These are phyloP conservation scores for Prunus mume DNA, from an alignment of 306 rosid species.

Conservation along the genomic window DNA sequence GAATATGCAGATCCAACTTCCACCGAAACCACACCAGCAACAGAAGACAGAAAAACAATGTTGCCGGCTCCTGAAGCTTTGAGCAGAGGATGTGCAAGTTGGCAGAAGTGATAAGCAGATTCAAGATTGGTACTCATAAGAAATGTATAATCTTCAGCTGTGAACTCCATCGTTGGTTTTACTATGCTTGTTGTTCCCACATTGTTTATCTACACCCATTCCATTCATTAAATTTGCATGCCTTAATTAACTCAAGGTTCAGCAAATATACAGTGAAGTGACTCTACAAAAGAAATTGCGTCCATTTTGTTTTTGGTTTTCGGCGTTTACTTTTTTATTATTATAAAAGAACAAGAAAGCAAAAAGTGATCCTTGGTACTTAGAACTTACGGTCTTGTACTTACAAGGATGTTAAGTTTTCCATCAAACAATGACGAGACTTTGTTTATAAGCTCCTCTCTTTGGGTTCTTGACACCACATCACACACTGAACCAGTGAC, in stretches of 20 bases:
- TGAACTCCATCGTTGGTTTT: conserved; percentile 54
- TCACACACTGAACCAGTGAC: conserved; percentile 72
- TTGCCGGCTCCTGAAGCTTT: conserved; percentile 38
- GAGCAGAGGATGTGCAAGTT: conserved; percentile 52
- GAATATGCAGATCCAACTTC: conserved; percentile 14
- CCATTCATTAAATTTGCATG: background rate
- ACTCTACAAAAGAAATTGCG: too few relatives aligned
- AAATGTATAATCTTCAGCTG: conserved; percentile 36
- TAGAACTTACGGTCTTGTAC: background rate
- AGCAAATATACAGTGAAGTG: too few relatives aligned
- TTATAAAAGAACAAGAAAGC: background rate
- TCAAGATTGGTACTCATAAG: conserved; percentile 38
- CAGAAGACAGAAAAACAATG: conserved; percentile 40
- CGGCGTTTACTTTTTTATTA: too few relatives aligned
- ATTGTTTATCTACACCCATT: conserved; percentile 46
- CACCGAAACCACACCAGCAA: conserved; percentile 17
- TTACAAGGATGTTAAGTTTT: conserved; percentile 62
- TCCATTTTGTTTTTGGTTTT: background rate
- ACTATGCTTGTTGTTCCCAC: conserved; percentile 60
- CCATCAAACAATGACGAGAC: conserved; percentile 58
- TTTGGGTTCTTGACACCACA: conserved; percentile 51
- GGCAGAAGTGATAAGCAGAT: conserved; percentile 39
- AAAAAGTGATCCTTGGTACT: too few relatives aligned
- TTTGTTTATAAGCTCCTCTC: conserved; percentile 50
- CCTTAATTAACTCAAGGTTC: too few relatives aligned